phyloP scores from a whole-genome alignment of 345 rosid species.

The Corchorus capsularis region DNA sequence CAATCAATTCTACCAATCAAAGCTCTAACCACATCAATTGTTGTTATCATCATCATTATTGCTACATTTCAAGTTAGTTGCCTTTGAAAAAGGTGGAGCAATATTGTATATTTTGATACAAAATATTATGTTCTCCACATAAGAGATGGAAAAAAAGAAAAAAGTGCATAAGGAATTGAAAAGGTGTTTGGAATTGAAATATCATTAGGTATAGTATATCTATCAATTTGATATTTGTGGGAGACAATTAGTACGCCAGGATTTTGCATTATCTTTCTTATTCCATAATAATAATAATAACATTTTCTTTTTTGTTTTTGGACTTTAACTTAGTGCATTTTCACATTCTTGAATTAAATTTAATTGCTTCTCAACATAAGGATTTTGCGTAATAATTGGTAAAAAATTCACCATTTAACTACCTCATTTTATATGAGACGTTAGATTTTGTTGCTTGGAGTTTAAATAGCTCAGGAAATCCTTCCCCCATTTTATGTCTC shows the following conservation, averaged over 20 bases:
- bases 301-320: too few relatives aligned
- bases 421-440: too few relatives aligned
- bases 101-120: not conserved
- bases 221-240: not conserved
- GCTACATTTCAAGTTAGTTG: conserved; percentile 11
- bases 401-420: too few relatives aligned
- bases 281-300: too few relatives aligned
- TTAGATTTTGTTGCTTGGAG: too few relatives aligned
- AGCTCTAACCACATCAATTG: not conserved
- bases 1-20: not conserved
- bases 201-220: not conserved
- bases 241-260: not conserved
- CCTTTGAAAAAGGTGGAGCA: not conserved
- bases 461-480: too few relatives aligned
- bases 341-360: too few relatives aligned
- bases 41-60: not conserved
- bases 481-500: too few relatives aligned
- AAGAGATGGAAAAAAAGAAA: not conserved
- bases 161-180: not conserved
- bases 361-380: too few relatives aligned
- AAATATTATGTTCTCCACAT: not conserved
- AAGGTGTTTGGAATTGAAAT: not conserved
- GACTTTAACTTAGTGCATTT: too few relatives aligned
- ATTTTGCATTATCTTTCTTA: too few relatives aligned
- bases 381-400: too few relatives aligned